Evolutionary conservation across 2,329 filamentous ascomycete species (phyloP).

Genomic region (Xylaria digitata): DNA sequence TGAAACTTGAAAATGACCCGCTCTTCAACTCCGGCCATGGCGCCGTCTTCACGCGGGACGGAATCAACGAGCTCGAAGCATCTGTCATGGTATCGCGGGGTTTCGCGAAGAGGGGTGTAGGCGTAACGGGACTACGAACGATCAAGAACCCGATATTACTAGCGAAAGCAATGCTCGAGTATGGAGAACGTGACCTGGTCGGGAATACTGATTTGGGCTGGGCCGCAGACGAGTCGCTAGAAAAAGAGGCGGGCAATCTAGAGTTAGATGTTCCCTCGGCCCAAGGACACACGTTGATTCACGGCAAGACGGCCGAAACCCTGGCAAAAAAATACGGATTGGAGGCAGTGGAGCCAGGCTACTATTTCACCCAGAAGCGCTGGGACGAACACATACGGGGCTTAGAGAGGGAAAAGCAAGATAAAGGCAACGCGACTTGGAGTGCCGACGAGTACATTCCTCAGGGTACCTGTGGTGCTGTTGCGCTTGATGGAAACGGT

Average conservation of each 20-base stretch:
- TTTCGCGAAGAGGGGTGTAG: slow-evolving; percentile 79
- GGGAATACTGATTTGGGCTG: slow-evolving; percentile 37
- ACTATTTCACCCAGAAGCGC: slow-evolving; percentile 81
- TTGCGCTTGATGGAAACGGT: slow-evolving; percentile 81
- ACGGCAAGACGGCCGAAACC: slow-evolving; percentile 74
- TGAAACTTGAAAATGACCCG: slow-evolving; percentile 79
- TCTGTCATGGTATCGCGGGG: slow-evolving; percentile 85
- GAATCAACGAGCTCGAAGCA: slow-evolving; percentile 86
- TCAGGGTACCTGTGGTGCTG: slow-evolving; percentile 86
- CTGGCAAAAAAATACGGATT: slow-evolving; percentile 76
- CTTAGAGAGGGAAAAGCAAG: slow-evolving; percentile 59
- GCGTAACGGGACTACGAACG: slow-evolving; percentile 76
- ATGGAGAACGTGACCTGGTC: slow-evolving; percentile 70
- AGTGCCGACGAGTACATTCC: slow-evolving; percentile 75
- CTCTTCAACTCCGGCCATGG: slow-evolving; percentile 88
- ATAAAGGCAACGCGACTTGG: slow-evolving; percentile 61
- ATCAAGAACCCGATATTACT: slow-evolving; percentile 85
- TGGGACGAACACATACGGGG: slow-evolving; percentile 83
- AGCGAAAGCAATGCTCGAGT: slow-evolving; percentile 75
- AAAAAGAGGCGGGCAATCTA: slow-evolving; percentile 28
- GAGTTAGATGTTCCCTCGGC: slow-evolving; percentile 64
- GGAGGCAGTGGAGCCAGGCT: slow-evolving; percentile 74
- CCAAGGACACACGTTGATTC: slow-evolving; percentile 76
- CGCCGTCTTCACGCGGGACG: slow-evolving; percentile 86
- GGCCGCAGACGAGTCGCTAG: slow-evolving; percentile 41